Evolutionary conservation across 2,329 filamentous ascomycete genomes (phyloP), one percentile per base, ranked within the genome.

Genomic region (Aspergillus sp.): DNA sequence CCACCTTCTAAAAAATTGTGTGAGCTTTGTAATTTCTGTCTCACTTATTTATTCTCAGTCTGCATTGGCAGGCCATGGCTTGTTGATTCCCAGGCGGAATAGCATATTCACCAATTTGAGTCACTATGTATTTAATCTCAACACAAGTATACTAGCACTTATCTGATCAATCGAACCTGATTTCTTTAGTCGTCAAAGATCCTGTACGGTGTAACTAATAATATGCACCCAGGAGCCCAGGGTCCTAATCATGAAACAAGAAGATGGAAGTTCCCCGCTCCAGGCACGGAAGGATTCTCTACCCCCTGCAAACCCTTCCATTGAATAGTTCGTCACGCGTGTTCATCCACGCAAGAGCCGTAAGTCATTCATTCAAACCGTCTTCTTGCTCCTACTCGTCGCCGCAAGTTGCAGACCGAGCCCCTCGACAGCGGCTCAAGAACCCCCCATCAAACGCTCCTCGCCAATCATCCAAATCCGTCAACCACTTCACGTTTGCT

Each of bases 61-160:
- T 42, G 33, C 22, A 51, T 56, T 56, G 34, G 45, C 40, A 39
- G 41, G 34, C 19, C 33, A 4, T 40, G 33, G 54, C 45, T 47
- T 20, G 24, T 27, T n/a, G 4, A 51, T 34, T 37, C 19, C 20
- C 54, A 51, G 48, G 24, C 22, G 30, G 46, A 56, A 56, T 62
- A 64, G 59, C 58, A 56, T 46, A 52, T 54, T 37, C 56, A 53
- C 53, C 56, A 49, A 49, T 44, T 51, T 51, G 56, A 60, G 61
- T 42, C 30, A 51, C 51, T 67, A 69, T 64, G 54, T 66, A 68
- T 67, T 66, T 68, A 68, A 66, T 69, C 47, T 45, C 22, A 58
- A 57, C 61, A 62, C 60, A 67, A 62, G 60, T 33, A 49, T 27
- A 44, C 22, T 40, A 55, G 34, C 17, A 57, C 17, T 20, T 49